Evolutionary conservation across 1,284 basidiomycete genomes (phyloP), one percentile per base, ranked within the genome.

Genomic region (Anthracocystis panici-leucophaei): DNA sequence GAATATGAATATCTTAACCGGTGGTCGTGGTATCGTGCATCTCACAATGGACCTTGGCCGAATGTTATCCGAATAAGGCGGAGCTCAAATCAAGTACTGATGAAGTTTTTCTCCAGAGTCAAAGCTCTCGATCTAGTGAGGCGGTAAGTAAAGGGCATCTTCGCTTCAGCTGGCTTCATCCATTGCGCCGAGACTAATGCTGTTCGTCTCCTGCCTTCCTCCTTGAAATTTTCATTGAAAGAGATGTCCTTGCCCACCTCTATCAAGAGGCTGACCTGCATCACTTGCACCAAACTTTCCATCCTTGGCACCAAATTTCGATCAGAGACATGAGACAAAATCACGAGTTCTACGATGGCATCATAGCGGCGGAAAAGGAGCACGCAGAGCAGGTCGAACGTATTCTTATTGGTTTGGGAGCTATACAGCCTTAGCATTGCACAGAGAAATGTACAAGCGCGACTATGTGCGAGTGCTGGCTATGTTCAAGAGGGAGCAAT

Each of bases 351-450:
- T 56, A 50, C 20, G 40, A 45, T 7, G 29, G 38, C 23, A 31
- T 45, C 9, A 25, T 65, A 9, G 40, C 40, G 1, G 57, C 46
- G 7, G 64, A 65, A n/a, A 51, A 38, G 31, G 7, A 23, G 6
- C 55, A 27, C 1, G 50, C 57, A 11, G 3, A 21, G 12, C 51
- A 59, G 16, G 33, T 65, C 2, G 64, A 65, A 41, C 11, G 20
- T 6, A 59, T 65, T 12, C 29, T 65, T 3, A 51, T 55, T 23
- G 40, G 46, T 1, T 50, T 57, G 33, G 21, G 21, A 5, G 40
- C 31, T 7, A 21, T 45, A 4, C 9, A 14, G 2, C 10, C 6
- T 16, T 12, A 12, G 44, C 44, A 29, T 29, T n/a, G n/a, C n/a
- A n/a, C n/a, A n/a, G n/a, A n/a, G n/a, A n/a, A 12, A 33, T 12